These are phyloP conservation scores for Diphasiastrum complanatum DNA, from an alignment of 83 land plant genomes.

Conservation along the genomic window DNA sequence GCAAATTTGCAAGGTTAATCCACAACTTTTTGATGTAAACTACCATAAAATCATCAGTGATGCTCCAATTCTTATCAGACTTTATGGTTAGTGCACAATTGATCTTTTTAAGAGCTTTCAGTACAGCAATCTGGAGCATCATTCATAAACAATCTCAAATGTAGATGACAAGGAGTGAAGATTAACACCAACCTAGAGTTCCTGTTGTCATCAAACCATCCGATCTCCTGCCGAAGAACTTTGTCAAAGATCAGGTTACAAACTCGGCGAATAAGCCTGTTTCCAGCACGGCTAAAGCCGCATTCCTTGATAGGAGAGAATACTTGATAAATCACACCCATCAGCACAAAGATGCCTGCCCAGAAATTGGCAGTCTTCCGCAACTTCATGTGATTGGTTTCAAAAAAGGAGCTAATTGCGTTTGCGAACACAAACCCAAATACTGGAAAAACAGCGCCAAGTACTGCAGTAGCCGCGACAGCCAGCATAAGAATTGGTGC, in stretches of 20 bases:
- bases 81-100: too few species aligned
- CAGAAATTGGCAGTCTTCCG: constrained; percentile 47
- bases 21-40: too few species aligned
- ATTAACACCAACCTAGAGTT: constrained; percentile 52
- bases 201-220: constrained; percentile 61
- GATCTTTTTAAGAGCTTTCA: too few species aligned
- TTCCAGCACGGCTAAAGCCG: constrained; percentile 52
- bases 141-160: too few species aligned
- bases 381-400: constrained; percentile 28
- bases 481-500: constrained; percentile 39
- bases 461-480: constrained; percentile 28
- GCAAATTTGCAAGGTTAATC: too few species aligned
- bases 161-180: too few species aligned
- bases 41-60: too few species aligned
- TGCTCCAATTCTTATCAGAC: too few species aligned
- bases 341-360: constrained; percentile 43
- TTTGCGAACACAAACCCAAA: constrained; percentile 41
- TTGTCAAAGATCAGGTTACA: constrained; percentile 51
- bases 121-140: too few species aligned
- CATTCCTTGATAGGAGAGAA: constrained; percentile 28
- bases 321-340: constrained; percentile 29
- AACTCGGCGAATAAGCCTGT: constrained; percentile 43
- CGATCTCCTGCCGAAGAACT: constrained; percentile 57
- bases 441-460: constrained; percentile 39
- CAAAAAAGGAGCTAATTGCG: constrained; percentile 35